Percentiles rank a stretch among this genome's conserved stretches.
Evolutionary conservation across 805 yeast species (phyloP).

Genomic region (Sungouiella blattae): DNA sequence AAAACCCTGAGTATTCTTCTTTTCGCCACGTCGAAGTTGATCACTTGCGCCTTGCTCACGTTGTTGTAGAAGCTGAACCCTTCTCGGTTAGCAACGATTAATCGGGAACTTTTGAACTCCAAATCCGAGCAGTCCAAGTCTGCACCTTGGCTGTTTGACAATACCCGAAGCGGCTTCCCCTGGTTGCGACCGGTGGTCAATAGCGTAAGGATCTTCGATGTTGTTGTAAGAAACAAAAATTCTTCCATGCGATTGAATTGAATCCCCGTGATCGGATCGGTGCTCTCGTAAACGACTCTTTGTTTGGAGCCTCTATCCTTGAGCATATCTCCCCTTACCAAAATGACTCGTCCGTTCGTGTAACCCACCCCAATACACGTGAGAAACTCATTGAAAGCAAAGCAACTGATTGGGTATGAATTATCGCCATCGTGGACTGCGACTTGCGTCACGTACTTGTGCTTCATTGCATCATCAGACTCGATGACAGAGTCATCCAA

Average conservation of each 20-base stretch:
- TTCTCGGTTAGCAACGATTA: constrained; percentile 65
- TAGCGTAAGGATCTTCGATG: constrained; percentile 66
- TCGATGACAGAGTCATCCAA: constrained; percentile 14
- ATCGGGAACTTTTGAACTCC: constrained; percentile 40
- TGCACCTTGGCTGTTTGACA: constrained; percentile 47
- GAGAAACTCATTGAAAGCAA: constrained; percentile 51
- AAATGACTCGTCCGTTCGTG: constrained; percentile 77
- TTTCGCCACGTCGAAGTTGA: constrained; percentile 58
- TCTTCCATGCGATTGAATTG: constrained; percentile 53
- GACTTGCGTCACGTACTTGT: constrained; percentile 57
- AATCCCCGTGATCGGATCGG: constrained; percentile 80
- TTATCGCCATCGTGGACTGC: constrained; percentile 68
- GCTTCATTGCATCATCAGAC: constrained; percentile 16
- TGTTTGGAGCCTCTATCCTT: constrained; percentile 91
- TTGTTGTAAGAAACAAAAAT: constrained; percentile 66
- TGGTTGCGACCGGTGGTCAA: constrained; percentile 76
- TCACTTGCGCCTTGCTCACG: constrained; percentile 48
- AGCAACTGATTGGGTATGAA: constrained; percentile 72
- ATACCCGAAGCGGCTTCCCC: constrained; percentile 51
- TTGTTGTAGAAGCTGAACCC: constrained; percentile 61
- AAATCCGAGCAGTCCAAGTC: constrained; percentile 48
- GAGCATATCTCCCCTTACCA: constrained; percentile 82
- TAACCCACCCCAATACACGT: constrained; percentile 73
- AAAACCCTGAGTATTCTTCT: constrained; percentile 45
- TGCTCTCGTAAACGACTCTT: constrained; percentile 66